A percentile compares a stretch with the other conserved stretches of the same genome.
phyloP scores from a whole-genome alignment of 2,329 filamentous ascomycete genomes.

The Knoxdaviesia proteae region DNA sequence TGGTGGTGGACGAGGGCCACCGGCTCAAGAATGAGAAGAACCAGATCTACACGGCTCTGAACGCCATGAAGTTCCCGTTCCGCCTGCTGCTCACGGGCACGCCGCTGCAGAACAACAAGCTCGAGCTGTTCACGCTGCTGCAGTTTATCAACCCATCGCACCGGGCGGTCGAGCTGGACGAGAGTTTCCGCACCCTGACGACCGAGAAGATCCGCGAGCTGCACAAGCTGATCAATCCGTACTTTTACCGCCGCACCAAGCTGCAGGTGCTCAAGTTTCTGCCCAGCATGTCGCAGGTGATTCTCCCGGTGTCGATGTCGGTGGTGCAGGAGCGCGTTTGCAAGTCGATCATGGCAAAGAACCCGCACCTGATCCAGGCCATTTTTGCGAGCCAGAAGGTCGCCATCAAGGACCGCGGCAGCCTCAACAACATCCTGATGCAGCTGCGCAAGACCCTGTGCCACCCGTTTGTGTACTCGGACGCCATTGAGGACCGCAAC shows the following conservation, averaged over 20 bases:
- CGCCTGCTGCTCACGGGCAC: slow-evolving; percentile 77
- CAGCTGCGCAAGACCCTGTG: slow-evolving; percentile 88
- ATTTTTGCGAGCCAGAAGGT: slow-evolving; percentile 55
- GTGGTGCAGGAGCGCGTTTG: slow-evolving; percentile 84
- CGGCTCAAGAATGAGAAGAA: slow-evolving; percentile 85
- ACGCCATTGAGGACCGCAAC: slow-evolving; percentile 67
- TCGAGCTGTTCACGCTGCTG: slow-evolving; percentile 88
- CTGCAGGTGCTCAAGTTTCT: slow-evolving; percentile 77
- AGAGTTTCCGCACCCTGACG: slow-evolving; percentile 56
- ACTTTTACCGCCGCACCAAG: slow-evolving; percentile 61
- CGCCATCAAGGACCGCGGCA: slow-evolving; percentile 52
- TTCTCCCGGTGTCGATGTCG: slow-evolving; percentile 89
- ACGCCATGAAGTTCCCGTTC: slow-evolving; percentile 57
- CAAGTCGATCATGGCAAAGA: slow-evolving; percentile 81
- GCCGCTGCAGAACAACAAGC: slow-evolving; percentile 83
- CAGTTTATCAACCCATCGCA: slow-evolving; percentile 66
- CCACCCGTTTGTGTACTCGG: slow-evolving; percentile 88
- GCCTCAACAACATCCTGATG: slow-evolving; percentile 83
- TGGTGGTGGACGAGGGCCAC: slow-evolving; percentile 90
- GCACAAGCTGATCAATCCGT: slow-evolving; percentile 62
- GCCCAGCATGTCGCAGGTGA: slow-evolving; percentile 84
- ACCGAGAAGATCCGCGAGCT: slow-evolving; percentile 64
- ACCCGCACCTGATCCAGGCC: slow-evolving; percentile 68
- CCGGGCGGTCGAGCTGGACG: slow-evolving; percentile 54
- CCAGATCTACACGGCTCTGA: slow-evolving; percentile 56